Conservation (phyloP, 306 rosid species). For the Fragaria ananassa region DNA sequence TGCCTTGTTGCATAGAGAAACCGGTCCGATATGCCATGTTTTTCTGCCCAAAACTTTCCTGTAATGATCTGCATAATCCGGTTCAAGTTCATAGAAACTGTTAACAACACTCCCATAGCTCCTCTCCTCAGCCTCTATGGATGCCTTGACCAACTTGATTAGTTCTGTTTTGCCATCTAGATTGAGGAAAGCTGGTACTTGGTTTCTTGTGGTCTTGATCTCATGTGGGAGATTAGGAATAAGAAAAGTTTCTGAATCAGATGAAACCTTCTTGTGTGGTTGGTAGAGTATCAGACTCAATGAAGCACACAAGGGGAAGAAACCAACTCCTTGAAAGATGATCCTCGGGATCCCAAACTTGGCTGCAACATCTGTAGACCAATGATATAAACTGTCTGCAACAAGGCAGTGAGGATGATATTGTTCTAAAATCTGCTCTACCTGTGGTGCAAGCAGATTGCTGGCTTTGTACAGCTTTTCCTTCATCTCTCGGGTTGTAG, state of each 20-base stretch:
- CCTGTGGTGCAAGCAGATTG: neutral
- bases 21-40: constrained; percentile 36
- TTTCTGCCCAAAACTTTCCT: constrained; percentile 8
- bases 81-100: constrained; percentile 18
- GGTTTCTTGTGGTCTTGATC: constrained; percentile 28
- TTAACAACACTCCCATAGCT: constrained; percentile 4
- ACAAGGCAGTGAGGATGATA: constrained; percentile 14
- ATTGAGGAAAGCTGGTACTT: neutral
- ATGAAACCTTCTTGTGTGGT: constrained; percentile 36
- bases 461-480: constrained; percentile 1
- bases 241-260: constrained; percentile 34
- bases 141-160: neutral
- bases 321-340: constrained; percentile 26
- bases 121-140: neutral
- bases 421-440: neutral
- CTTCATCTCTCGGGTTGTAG: neutral
- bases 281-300: neutral
- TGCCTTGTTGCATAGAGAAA: constrained; percentile 24
- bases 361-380: constrained; percentile 22
- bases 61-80: constrained; percentile 8
- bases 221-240: constrained; percentile 43
- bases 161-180: neutral
- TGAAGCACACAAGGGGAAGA: constrained; percentile 18
- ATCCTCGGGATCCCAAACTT: constrained; percentile 25
- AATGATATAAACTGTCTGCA: constrained; percentile 20